Evolutionary conservation across 2,329 filamentous ascomycete genomes (phyloP).

Genomic region (Aschersonia sp.): DNA sequence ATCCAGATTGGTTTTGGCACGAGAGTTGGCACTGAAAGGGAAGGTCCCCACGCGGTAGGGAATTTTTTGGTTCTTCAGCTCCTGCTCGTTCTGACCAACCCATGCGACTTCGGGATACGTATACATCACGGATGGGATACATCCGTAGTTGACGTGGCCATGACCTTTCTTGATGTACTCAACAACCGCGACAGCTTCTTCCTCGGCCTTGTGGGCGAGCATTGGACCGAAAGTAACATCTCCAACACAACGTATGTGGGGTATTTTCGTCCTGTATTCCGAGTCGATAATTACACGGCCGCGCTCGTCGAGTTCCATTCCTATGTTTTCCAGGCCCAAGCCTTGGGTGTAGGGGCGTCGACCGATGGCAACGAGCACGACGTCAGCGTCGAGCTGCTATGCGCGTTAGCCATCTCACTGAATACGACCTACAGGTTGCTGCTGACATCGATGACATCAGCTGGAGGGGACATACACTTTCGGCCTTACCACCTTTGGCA

Average conservation of each 20-base stretch:
- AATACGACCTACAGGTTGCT: background rate
- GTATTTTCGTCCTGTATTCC: conserved; percentile 95
- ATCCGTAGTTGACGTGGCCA: conserved; percentile 97
- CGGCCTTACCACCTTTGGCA: conserved; percentile 90
- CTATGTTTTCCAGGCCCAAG: conserved; percentile 86
- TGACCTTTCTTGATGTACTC: conserved; percentile 98
- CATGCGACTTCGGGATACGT: conserved; percentile 96
- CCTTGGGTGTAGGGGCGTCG: conserved; percentile 88
- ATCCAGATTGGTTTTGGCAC: conserved; percentile 97
- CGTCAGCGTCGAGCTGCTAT: conserved; percentile 74
- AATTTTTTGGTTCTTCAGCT: conserved; percentile 77
- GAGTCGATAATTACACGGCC: conserved; percentile 95
- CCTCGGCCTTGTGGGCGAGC: conserved; percentile 98
- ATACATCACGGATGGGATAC: conserved; percentile 99
- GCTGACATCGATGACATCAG: background rate
- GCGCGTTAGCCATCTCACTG: conserved; percentile 7
- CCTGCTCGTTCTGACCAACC: conserved; percentile 96
- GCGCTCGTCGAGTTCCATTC: conserved; percentile 80
- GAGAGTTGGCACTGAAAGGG: conserved; percentile 95
- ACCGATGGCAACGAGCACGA: conserved; percentile 92
- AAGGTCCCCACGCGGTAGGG: conserved; percentile 91
- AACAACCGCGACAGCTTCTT: conserved; percentile 86
- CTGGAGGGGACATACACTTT: conserved; percentile 54
- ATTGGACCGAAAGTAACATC: conserved; percentile 96
- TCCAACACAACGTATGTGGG: conserved; percentile 92